phyloP scores from a whole-genome alignment of 208 protist genomes.

The Spironucleus salmonicida region DNA sequence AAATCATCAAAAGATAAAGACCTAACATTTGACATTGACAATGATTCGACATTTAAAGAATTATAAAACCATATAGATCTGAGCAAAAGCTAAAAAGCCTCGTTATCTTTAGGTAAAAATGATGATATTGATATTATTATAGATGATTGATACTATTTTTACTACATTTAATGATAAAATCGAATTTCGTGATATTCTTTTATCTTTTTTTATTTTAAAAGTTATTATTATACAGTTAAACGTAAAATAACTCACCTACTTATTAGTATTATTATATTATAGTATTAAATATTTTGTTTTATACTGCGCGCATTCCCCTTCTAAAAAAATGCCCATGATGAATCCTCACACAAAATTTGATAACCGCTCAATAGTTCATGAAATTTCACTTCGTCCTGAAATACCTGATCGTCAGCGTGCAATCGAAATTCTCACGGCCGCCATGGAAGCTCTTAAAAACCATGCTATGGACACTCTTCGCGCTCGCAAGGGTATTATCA shows the following conservation, averaged over 20 bases:
- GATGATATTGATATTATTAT: background rate
- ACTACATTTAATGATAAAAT: background rate
- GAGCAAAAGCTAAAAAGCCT: background rate
- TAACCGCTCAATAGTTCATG: background rate
- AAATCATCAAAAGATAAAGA: no score
- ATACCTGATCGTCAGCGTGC: background rate
- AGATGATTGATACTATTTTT: background rate
- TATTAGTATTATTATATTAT: constrained; percentile 27
- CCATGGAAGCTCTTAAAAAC: background rate
- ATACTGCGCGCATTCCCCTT: background rate
- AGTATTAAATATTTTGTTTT: no score
- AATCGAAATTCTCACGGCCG: background rate
- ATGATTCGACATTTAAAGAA: background rate
- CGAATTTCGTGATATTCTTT: background rate
- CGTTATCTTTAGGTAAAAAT: constrained; percentile 1
- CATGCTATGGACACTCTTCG: background rate
- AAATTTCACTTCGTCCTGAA: background rate
- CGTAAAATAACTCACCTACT: background rate
- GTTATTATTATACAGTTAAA: background rate
- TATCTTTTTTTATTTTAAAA: background rate
- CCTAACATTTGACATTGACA: background rate
- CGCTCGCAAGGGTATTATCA: background rate
- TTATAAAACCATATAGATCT: constrained; percentile 7
- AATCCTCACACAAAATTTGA: background rate
- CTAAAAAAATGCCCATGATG: background rate